Conservation (phyloP, 495 filamentous ascomycete species). For the Pyrenopolyporus hunteri region DNA sequence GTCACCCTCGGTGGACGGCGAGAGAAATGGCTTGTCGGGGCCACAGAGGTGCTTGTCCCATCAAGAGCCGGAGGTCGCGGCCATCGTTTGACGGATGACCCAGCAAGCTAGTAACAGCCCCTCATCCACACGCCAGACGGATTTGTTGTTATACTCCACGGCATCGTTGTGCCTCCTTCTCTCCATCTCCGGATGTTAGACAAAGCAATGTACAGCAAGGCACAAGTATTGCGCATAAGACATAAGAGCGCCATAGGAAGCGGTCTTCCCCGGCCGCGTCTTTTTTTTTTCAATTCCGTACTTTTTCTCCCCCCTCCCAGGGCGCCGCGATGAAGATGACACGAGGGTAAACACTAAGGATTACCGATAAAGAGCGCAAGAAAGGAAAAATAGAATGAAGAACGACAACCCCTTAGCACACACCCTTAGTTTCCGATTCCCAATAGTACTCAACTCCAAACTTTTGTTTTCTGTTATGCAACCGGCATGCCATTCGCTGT, state of each 20-base stretch:
- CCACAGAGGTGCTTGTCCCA: conserved; percentile 2
- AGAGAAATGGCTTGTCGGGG: conserved; percentile 6
- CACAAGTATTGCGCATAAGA: conserved; percentile 28
- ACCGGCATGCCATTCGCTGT: conserved; percentile 29
- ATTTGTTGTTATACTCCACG: conserved; percentile 12
- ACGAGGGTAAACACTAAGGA: conserved; percentile 23
- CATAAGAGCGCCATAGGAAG: conserved; percentile 1
- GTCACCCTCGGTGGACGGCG: conserved; percentile 10
- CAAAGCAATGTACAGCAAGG: conserved; percentile 32
- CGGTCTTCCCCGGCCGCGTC: conserved; percentile 8
- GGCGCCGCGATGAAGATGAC: conserved; percentile 29
- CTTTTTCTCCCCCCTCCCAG: conserved; percentile 3
- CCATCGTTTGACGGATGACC: conserved; percentile 17
- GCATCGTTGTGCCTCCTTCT: conserved; percentile 3
- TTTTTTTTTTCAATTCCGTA: not conserved
- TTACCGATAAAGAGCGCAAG: conserved; percentile 7
- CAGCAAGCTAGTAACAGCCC: conserved; percentile 25
- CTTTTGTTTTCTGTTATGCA: conserved; percentile 28
- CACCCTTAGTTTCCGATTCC: conserved; percentile 2
- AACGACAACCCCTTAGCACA: not conserved
- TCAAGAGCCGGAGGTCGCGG: conserved; percentile 28
- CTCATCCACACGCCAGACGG: conserved; percentile 31
- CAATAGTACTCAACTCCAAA: conserved; percentile 21
- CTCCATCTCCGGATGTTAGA: not conserved
- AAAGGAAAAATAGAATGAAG: conserved; percentile 1